Evolutionary conservation across 495 filamentous ascomycete genomes (phyloP), one percentile per base, ranked within the genome.

Genomic region (Hyaloscypha variabilis): DNA sequence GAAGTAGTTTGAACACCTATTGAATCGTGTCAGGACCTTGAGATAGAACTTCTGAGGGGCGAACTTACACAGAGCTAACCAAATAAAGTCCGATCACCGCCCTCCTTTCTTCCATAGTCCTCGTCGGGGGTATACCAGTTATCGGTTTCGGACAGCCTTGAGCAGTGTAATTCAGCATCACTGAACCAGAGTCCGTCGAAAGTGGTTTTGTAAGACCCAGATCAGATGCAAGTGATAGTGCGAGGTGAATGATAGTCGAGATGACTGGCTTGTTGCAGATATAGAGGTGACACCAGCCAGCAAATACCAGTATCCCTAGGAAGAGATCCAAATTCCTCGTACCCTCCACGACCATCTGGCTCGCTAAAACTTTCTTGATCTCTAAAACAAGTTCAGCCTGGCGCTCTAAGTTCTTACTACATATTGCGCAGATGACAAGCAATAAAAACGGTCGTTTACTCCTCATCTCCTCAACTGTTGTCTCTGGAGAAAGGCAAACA

Each of bases 181-280:
- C 24, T 19, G 19, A 0, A 29, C 10, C 13, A 61, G 58, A 36
- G 24, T 61, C 58, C 13, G 8, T 28, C 13, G 42, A 23, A 46
- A 50, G 34, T 39, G 58, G 58, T 29, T 30, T 61, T 8, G n/a
- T 61, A 13, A 61, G 24, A 14, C 58, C 36, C 26, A 61, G 58
- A 6, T 61, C 58, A 0, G 13, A n/a, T 24, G 58, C 42, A 51
- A 61, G 39, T 5, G 58, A 46, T 21, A 61, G 6, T 24, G 34
- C 58, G 13, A 61, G 42, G 19, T 61, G 58, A 17, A 61, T 28
- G 1, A 63, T n/a, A 25, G 60, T 30, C 25, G 46, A 25, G 1
- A 24, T 34, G 5, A 63, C 23, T 19, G 60, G 46, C 36, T n/a
- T 54, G 23, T 29, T n/a, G 24, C 24, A 49, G 26, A 31, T 55